phyloP scores from a whole-genome alignment of 2,329 filamentous ascomycete species.

The Neurospora crassa region DNA sequence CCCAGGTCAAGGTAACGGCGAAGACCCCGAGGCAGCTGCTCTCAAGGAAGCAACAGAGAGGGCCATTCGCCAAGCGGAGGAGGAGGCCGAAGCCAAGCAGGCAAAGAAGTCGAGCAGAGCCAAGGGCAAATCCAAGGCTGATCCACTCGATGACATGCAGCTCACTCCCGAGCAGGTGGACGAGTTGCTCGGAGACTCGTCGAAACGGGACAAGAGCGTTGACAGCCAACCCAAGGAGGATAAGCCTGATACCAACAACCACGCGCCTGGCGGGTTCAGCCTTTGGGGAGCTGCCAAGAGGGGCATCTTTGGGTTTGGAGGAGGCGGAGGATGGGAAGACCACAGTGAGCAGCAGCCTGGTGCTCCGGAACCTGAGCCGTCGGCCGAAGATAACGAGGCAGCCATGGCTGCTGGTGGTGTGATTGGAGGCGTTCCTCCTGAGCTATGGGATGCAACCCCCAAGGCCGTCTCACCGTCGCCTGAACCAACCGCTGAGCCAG shows the following conservation, averaged over 20 bases:
- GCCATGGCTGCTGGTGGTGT: constrained; percentile 21
- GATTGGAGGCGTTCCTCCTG: constrained; percentile 16
- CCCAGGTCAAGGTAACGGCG: constrained; percentile 10
- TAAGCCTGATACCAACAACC: constrained; percentile 33
- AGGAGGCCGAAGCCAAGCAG: constrained; percentile 7
- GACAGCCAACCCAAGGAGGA: not conserved
- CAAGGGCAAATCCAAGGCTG: constrained; percentile 17
- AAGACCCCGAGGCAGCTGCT: constrained; percentile 17
- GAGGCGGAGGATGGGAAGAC: constrained; percentile 25
- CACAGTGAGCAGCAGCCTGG: constrained; percentile 18
- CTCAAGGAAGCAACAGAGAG: constrained; percentile 18
- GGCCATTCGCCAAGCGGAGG: constrained; percentile 16
- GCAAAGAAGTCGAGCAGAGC: constrained; percentile 28
- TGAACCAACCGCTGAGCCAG: constrained; percentile 21
- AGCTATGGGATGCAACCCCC: constrained; percentile 29
- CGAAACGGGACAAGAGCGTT: not conserved
- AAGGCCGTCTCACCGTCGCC: constrained; percentile 27
- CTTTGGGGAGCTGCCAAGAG: constrained; percentile 49
- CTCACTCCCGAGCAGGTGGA: constrained; percentile 34
- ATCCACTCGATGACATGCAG: constrained; percentile 26
- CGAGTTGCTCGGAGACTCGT: constrained; percentile 26
- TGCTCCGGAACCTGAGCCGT: constrained; percentile 14
- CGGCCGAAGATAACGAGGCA: constrained; percentile 37
- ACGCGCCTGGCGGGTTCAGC: constrained; percentile 36
- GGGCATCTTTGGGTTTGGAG: constrained; percentile 8